Evolutionary conservation across 805 yeast genomes (phyloP).

Genomic region (Dipodascus geniculatus): DNA sequence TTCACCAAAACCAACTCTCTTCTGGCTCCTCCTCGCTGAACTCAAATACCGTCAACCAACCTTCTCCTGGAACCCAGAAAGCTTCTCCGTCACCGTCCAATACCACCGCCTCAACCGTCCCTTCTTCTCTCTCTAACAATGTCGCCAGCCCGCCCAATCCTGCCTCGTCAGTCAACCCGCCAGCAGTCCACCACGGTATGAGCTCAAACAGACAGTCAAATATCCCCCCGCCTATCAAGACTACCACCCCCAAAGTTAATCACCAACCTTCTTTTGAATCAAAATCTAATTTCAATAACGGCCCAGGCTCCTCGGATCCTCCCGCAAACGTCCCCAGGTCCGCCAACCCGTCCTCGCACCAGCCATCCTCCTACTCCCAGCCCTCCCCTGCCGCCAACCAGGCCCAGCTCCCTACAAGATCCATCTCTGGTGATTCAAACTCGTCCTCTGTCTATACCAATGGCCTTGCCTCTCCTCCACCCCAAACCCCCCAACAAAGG

Average conservation of each 20-base stretch:
- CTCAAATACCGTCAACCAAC: background rate
- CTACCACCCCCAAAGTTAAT: background rate
- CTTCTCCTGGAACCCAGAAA: background rate
- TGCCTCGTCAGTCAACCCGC: background rate
- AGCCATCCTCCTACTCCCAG: background rate
- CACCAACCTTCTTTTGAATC: background rate
- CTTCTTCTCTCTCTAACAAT: background rate
- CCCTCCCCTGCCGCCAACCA: background rate
- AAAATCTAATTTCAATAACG: background rate
- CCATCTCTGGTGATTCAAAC: background rate
- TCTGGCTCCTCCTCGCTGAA: background rate
- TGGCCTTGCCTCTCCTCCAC: background rate
- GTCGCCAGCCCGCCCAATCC: background rate
- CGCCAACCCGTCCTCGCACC: background rate
- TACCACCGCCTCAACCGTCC: background rate
- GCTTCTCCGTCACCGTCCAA: no score
- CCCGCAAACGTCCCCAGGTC: background rate
- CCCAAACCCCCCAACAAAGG: background rate
- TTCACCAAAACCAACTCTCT: background rate
- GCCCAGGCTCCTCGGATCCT: background rate
- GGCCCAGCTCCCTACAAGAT: background rate
- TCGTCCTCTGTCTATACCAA: background rate
- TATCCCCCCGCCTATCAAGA: background rate
- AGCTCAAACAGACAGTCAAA: background rate
- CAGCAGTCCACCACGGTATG: background rate